Percentiles rank a stretch among this genome's conserved stretches.
Evolutionary conservation across 1,139 yeast species (phyloP).

Genomic region (Hyphopichia khmerensis): DNA sequence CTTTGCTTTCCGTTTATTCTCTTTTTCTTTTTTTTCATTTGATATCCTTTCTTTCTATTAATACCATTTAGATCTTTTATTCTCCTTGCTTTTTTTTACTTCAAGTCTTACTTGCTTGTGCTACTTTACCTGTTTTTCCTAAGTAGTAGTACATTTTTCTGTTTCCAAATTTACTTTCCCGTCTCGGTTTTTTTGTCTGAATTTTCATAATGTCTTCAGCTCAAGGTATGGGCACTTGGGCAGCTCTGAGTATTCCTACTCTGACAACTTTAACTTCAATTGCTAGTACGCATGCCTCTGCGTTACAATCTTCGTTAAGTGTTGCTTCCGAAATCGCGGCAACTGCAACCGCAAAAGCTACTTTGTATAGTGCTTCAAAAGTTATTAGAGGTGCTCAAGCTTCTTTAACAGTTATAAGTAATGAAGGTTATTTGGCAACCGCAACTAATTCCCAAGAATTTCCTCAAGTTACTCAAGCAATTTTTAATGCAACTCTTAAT

Average conservation of each 20-base stretch:
- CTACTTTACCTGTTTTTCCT: no score
- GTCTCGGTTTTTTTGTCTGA: background rate
- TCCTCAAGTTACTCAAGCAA: conserved; percentile 31
- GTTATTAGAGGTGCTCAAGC: conserved; percentile 38
- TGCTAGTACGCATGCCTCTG: conserved; percentile 20
- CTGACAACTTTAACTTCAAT: conserved; percentile 17
- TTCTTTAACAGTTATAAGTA: conserved; percentile 32
- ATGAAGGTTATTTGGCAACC: conserved; percentile 37
- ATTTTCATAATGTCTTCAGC: background rate
- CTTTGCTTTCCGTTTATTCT: no score
- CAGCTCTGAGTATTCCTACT: conserved; percentile 20
- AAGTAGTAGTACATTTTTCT: no score
- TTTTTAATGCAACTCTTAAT: conserved; percentile 32
- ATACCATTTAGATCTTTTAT: no score
- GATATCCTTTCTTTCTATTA: no score
- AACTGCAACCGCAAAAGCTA: conserved; percentile 11
- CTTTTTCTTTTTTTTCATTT: no score
- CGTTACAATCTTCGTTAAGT: conserved; percentile 13
- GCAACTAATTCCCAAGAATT: conserved; percentile 29
- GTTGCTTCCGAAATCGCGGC: conserved; percentile 15
- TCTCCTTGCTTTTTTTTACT: no score
- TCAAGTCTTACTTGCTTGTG: no score
- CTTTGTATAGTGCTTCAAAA: conserved; percentile 19
- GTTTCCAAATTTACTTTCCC: no score
- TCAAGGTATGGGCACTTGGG: conserved; percentile 14